Conservation (phyloP, 2,329 filamentous ascomycete species). For the Nothomitra cinnamomea region DNA sequence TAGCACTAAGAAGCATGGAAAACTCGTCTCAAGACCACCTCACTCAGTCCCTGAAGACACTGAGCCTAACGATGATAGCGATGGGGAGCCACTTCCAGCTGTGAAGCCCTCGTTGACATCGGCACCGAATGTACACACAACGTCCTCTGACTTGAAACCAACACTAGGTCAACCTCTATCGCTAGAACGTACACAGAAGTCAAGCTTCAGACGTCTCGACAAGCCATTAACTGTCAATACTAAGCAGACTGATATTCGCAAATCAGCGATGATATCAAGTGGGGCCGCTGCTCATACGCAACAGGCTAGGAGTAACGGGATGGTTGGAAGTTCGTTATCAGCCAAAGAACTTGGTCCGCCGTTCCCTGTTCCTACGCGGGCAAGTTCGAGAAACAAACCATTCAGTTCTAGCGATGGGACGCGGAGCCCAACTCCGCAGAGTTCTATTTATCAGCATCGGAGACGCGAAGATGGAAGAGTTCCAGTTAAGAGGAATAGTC, state of each 20-base stretch:
- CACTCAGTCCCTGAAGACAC: slow-evolving; percentile 1
- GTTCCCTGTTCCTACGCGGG: slow-evolving; percentile 78
- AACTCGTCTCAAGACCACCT: slow-evolving; percentile 1
- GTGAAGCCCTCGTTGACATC: background rate
- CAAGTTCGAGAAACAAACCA: slow-evolving; percentile 65
- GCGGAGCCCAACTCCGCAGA: slow-evolving; percentile 53
- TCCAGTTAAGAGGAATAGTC: slow-evolving; percentile 43
- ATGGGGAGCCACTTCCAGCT: background rate
- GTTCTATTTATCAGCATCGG: slow-evolving; percentile 14
- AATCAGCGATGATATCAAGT: slow-evolving; percentile 63
- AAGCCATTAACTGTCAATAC: slow-evolving; percentile 11
- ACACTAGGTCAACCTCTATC: background rate
- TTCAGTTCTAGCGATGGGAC: slow-evolving; percentile 57
- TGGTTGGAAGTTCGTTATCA: background rate
- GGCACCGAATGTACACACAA: background rate
- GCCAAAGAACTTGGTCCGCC: slow-evolving; percentile 38
- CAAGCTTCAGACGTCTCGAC: slow-evolving; percentile 8
- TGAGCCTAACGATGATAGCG: slow-evolving; percentile 1
- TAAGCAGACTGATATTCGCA: slow-evolving; percentile 44
- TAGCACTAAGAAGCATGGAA: background rate
- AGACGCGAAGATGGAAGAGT: slow-evolving; percentile 22
- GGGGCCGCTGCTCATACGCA: slow-evolving; percentile 53
- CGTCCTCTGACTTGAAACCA: background rate
- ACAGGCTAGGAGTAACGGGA: slow-evolving; percentile 47
- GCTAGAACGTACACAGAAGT: background rate